phyloP scores from a whole-genome alignment of 208 protist species.

The Wallacemonas sp. region DNA sequence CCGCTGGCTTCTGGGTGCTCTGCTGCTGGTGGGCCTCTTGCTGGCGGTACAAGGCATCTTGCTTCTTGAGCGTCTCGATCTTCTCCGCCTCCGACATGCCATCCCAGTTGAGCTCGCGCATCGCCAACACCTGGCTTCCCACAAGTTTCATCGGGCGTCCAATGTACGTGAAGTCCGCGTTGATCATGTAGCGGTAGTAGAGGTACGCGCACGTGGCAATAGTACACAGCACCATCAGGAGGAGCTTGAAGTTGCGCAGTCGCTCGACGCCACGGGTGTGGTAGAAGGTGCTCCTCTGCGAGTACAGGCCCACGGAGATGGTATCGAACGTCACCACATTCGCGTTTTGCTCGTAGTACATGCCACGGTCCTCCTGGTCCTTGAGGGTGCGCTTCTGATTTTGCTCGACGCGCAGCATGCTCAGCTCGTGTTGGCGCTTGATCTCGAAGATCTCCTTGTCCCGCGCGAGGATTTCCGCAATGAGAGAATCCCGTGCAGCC shows the following conservation, averaged over 20 bases:
- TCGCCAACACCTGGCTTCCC: constrained; percentile 67
- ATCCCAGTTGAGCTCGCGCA: constrained; percentile 62
- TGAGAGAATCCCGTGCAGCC: constrained; percentile 61
- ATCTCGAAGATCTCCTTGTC: constrained; percentile 91
- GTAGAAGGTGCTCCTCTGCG: constrained; percentile 86
- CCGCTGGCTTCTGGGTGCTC: too few species aligned
- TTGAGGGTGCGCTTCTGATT: constrained; percentile 82
- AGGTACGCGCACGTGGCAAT: constrained; percentile 69
- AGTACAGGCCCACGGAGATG: constrained; percentile 81
- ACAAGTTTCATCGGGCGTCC: constrained; percentile 70
- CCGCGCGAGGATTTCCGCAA: constrained; percentile 69
- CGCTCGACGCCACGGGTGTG: constrained; percentile 86
- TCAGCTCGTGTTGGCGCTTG: constrained; percentile 90
- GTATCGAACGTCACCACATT: constrained; percentile 92
- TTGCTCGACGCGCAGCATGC: constrained; percentile 88
- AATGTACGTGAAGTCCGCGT: constrained; percentile 81
- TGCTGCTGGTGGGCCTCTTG: not conserved
- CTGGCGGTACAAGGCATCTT: constrained; percentile 6
- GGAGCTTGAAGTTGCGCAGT: constrained; percentile 84
- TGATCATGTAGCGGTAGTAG: constrained; percentile 91
- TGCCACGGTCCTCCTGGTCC: constrained; percentile 86
- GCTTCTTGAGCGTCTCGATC: constrained; percentile 17
- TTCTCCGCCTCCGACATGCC: constrained; percentile 43
- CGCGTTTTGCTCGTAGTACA: constrained; percentile 93
- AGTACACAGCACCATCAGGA: constrained; percentile 66